These are phyloP conservation scores for Capronia americana DNA, from an alignment of 2,329 filamentous ascomycete genomes.

Conservation along the genomic window DNA sequence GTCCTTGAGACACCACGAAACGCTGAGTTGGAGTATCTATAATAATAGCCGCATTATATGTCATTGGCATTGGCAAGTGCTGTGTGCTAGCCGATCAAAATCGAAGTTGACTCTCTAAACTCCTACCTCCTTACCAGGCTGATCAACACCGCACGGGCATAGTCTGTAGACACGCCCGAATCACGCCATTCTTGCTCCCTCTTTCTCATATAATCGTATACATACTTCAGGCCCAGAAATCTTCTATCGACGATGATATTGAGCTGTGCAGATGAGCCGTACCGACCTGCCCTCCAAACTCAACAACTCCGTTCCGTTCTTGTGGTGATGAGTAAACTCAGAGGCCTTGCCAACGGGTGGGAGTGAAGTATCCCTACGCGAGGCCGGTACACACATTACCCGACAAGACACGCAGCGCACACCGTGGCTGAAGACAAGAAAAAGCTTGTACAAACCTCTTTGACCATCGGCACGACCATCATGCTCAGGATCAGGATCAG, in stretches of 20 bases:
- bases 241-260: neutral
- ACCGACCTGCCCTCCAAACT: neutral
- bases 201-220: neutral
- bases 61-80: neutral
- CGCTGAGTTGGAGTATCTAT: neutral
- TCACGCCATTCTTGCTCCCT: neutral
- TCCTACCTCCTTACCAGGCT: neutral
- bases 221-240: neutral
- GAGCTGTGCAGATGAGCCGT: neutral
- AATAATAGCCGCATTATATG: neutral
- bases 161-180: neutral
- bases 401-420: neutral
- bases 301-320: neutral
- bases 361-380: no score
- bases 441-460: constrained; percentile 16
- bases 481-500: neutral
- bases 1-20: neutral
- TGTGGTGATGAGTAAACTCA: neutral
- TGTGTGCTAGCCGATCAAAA: neutral
- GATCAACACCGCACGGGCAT: neutral
- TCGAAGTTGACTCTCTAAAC: neutral
- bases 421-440: neutral
- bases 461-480: neutral
- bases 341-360: neutral
- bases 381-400: no score